phyloP scores from a whole-genome alignment of 192 early-diverging fungal species.

The Backusella mclennaniae region DNA sequence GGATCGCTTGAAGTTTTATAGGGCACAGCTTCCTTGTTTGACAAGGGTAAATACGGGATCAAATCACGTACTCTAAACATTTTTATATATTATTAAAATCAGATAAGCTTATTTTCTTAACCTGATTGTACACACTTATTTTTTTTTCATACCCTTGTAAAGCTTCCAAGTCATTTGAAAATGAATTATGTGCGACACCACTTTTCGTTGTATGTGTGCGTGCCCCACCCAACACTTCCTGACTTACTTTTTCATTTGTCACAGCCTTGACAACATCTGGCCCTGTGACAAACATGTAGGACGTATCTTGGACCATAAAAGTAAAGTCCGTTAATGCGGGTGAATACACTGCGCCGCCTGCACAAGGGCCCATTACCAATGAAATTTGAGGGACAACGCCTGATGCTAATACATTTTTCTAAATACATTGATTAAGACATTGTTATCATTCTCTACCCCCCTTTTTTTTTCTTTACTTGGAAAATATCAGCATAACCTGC shows the following conservation, averaged over 20 bases:
- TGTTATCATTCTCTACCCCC: not conserved
- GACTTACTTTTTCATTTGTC: constrained; percentile 91
- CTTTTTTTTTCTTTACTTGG: constrained; percentile 38
- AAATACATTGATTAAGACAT: not conserved
- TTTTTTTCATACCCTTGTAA: constrained; percentile 51
- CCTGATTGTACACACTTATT: no score
- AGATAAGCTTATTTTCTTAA: not conserved
- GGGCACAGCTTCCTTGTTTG: constrained; percentile 72
- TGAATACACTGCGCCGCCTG: constrained; percentile 96
- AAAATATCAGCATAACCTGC: constrained; percentile 98
- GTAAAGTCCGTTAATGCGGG: constrained; percentile 97
- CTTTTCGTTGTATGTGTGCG: constrained; percentile 86
- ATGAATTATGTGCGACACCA: constrained; percentile 90
- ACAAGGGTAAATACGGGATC: constrained; percentile 84
- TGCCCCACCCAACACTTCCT: constrained; percentile 94
- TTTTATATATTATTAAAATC: not conserved
- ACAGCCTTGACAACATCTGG: constrained; percentile 96
- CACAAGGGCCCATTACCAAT: constrained; percentile 97
- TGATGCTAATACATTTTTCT: constrained; percentile 85
- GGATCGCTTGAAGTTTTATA: constrained; percentile 65
- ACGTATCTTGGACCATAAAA: constrained; percentile 95
- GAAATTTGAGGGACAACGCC: constrained; percentile 96
- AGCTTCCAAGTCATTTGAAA: constrained; percentile 94
- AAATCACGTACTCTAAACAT: constrained; percentile 70
- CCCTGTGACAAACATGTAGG: constrained; percentile 96